Percentiles rank a stretch among this genome's conserved stretches.
phyloP scores from a whole-genome alignment of 345 rosid genomes.

The Sapria himalayana region DNA sequence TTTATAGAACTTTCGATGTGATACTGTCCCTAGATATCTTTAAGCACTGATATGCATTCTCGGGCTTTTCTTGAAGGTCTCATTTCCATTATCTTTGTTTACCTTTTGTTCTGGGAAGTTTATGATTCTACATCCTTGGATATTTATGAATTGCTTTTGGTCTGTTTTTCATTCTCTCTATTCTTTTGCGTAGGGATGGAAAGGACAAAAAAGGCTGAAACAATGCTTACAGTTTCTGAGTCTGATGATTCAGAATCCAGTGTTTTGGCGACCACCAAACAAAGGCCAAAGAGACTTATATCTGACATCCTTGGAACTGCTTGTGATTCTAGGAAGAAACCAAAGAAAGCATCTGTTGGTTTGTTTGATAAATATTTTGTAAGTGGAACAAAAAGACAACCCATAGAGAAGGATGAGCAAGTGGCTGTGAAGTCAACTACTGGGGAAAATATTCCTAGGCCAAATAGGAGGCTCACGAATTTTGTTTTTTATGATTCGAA shows the following conservation, averaged over 20 bases:
- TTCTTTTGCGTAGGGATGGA: too few species aligned
- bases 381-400: slow-evolving; percentile 24
- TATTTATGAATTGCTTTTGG: too few species aligned
- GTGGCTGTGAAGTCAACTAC: slow-evolving; percentile 21
- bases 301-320: slow-evolving; percentile 11
- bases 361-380: slow-evolving; percentile 21
- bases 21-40: too few species aligned
- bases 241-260: background rate
- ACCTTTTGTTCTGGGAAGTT: too few species aligned
- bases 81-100: too few species aligned
- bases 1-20: too few species aligned
- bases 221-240: too few species aligned
- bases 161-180: too few species aligned
- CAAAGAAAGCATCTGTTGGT: slow-evolving; percentile 32
- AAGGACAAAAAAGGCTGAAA: too few species aligned
- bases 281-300: slow-evolving; percentile 13
- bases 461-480: slow-evolving; percentile 12
- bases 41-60: too few species aligned
- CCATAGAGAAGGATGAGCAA: slow-evolving; percentile 28
- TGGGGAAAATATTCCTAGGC: slow-evolving; percentile 6
- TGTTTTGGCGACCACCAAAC: background rate
- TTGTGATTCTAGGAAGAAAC: slow-evolving; percentile 20
- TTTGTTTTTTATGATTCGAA: slow-evolving; percentile 10
- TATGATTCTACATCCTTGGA: too few species aligned
- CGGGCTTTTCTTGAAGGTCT: too few species aligned